Evolutionary conservation across 352 stramenopile genomes (phyloP), one percentile per base, ranked within the genome.

Genomic region (Globisporangium iwayamae): DNA sequence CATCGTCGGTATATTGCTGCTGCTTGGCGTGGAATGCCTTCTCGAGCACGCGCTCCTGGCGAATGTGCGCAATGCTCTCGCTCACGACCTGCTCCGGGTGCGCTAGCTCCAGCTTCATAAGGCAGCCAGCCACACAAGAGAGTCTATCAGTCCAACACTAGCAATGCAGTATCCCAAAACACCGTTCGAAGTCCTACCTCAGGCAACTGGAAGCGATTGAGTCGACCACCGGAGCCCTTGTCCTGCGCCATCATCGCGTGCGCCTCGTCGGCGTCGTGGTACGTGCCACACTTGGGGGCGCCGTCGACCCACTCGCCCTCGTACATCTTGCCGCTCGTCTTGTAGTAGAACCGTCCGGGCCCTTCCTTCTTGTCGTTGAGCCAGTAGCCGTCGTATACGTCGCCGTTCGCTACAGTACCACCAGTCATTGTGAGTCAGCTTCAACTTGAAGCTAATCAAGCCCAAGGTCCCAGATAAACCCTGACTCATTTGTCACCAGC

Each of bases 361-460:
- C 89, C 89, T 84, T 97, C 83, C 68, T 96, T 97, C 62, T 92
- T 85, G 74, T 94, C 90, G 54, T 94, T 74, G 4, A 90, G 60
- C 83, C 90, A 96, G 56, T 93, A 83, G 46, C 87, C 90, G 47
- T 97, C 87, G 65, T 96, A 96, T 0, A 79, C 67, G 73, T 94
- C 90, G 4, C 90, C 88, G 68, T 96, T 96, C 43, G 79, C 83
- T 92, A 53, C 25, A 28, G 7, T 22, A 34, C n/a, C 46, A 59
- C 2, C 47, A 51, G 4, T 55, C 6, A 20, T 22, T 18, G 39
- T 63, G 11, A 47, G 16, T 41, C 36, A 41, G 36, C 36, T 41
- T 41, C 36, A 41, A 41, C 36, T 41, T 41, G 36, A 41, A 41
- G 36, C 36, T 41, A 11, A 41, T 13, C 32, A 36, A 28, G 25